These are phyloP conservation scores for Monosporascus sp. DNA, from an alignment of 2,329 filamentous ascomycete species.

Conservation along the genomic window DNA sequence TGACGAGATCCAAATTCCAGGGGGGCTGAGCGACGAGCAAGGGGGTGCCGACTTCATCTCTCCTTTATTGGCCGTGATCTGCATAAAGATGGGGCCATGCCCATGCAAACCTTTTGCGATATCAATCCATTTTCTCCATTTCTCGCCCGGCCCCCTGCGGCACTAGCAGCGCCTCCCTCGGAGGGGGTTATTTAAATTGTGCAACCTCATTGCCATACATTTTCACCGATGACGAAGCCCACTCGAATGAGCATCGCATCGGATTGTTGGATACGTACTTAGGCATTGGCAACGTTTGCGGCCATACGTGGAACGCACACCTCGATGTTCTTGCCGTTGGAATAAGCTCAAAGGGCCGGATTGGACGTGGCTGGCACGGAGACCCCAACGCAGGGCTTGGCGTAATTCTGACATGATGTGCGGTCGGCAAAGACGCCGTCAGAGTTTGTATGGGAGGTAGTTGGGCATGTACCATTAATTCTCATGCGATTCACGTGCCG, in stretches of 20 bases:
- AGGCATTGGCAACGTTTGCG: too few relatives aligned
- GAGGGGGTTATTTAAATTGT: background rate
- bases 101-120: slow-evolving; percentile 17
- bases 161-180: background rate
- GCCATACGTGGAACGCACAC: background rate
- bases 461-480: background rate
- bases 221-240: too few relatives aligned
- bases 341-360: background rate
- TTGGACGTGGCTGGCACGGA: background rate
- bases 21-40: slow-evolving; percentile 11
- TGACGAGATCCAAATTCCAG: slow-evolving; percentile 10
- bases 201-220: background rate
- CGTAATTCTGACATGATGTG: background rate
- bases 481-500: too few relatives aligned
- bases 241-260: too few relatives aligned
- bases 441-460: background rate
- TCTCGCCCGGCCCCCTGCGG: background rate
- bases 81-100: slow-evolving; percentile 10
- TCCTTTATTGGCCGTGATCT: slow-evolving; percentile 11
- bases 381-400: background rate
- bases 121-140: slow-evolving; percentile 8
- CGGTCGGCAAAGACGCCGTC: background rate
- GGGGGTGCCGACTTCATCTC: slow-evolving; percentile 16
- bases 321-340: background rate
- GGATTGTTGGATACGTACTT: too few relatives aligned